A percentile compares a stretch with the other conserved stretches of the same genome.
phyloP scores from a whole-genome alignment of 768 basidiomycete species.

The Psilocybe cubensis region DNA sequence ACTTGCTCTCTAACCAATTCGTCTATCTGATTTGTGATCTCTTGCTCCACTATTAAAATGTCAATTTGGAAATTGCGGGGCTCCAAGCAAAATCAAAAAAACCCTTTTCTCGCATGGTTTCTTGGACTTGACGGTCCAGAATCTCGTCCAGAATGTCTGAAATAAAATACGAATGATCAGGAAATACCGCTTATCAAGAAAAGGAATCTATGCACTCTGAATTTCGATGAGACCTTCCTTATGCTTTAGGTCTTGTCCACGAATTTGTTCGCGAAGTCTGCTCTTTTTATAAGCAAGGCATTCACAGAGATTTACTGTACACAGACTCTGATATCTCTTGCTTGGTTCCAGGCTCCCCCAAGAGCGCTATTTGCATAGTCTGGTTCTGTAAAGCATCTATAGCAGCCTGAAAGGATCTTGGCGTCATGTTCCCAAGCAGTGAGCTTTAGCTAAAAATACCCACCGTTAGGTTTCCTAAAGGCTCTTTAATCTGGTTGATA shows the following conservation, averaged over 20 bases:
- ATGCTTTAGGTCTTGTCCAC: constrained; percentile 45
- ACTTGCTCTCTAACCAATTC: constrained; percentile 55
- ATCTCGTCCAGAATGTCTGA: constrained; percentile 52
- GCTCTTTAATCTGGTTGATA: constrained; percentile 17
- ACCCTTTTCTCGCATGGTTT: constrained; percentile 51
- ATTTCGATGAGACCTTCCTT: constrained; percentile 51
- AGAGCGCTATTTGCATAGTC: constrained; percentile 43
- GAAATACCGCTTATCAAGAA: neutral
- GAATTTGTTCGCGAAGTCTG: constrained; percentile 49
- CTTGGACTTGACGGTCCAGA: constrained; percentile 45
- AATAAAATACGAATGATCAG: neutral
- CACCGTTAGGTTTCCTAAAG: constrained; percentile 22
- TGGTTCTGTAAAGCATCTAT: constrained; percentile 50
- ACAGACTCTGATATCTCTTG: constrained; percentile 46
- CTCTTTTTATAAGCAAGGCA: neutral
- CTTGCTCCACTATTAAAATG: constrained; percentile 44
- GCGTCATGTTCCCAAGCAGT: neutral
- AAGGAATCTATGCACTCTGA: constrained; percentile 37
- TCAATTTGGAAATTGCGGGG: constrained; percentile 2
- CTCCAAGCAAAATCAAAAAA: neutral
- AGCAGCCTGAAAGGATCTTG: constrained; percentile 35
- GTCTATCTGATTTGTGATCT: constrained; percentile 52
- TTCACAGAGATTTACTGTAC: neutral
- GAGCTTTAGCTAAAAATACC: neutral
- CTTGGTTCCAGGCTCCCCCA: constrained; percentile 41